These are phyloP conservation scores for Chlamydomonas incerta DNA, from an alignment of 139 green algal species.

Conservation along the genomic window DNA sequence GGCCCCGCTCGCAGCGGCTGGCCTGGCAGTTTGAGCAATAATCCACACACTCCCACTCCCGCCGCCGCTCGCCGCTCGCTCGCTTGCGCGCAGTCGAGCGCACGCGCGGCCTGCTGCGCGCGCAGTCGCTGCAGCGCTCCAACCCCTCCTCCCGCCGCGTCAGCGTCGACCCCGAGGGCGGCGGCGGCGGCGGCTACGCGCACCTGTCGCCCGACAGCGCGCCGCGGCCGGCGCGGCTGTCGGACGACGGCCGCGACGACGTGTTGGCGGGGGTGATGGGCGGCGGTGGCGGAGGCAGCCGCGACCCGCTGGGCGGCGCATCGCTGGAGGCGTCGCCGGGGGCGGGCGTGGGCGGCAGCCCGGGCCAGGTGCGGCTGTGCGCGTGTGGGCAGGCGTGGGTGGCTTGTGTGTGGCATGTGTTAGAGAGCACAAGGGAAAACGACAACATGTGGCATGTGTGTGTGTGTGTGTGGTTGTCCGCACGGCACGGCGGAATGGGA, in stretches of 20 bases:
- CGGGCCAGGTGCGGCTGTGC: constrained; percentile 24
- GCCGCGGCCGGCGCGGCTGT: constrained; percentile 16
- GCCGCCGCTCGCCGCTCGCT: no score
- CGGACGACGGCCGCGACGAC: background rate
- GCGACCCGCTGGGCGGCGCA: background rate
- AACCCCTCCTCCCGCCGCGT: background rate
- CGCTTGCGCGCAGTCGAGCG: background rate
- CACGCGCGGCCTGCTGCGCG: background rate
- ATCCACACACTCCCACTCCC: no score
- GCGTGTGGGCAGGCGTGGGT: no score
- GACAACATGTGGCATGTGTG: no score
- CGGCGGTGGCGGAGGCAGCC: background rate
- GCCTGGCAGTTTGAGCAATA: no score
- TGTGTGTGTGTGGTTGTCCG: no score
- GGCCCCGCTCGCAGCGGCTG: no score
- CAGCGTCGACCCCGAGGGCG: background rate
- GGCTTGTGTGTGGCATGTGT: no score
- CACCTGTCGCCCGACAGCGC: background rate
- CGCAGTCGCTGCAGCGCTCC: constrained; percentile 2
- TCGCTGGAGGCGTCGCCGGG: no score
- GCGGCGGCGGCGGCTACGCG: background rate
- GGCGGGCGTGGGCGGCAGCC: constrained; percentile 4
- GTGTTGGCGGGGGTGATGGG: background rate
- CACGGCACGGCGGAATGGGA: no score
- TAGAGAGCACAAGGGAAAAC: no score